These are phyloP conservation scores for Pyrenochaeta sp. DNA, from an alignment of 2,329 filamentous ascomycete genomes.

Conservation along the genomic window DNA sequence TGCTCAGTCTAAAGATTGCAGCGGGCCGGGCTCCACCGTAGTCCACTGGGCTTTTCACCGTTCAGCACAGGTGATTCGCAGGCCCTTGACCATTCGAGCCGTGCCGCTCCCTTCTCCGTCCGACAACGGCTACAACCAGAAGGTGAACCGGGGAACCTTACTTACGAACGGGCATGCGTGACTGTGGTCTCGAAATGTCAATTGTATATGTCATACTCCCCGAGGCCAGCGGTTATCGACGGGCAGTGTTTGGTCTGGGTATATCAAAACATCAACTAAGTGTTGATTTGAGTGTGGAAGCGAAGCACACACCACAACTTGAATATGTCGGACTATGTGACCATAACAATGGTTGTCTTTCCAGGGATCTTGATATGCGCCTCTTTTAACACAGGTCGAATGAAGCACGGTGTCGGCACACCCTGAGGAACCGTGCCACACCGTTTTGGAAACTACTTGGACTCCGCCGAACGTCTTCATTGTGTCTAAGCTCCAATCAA, in stretches of 20 bases:
- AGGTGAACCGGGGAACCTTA: conserved; percentile 13
- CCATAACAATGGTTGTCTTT: not conserved
- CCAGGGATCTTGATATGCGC: not conserved
- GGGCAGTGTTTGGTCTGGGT: conserved; percentile 11
- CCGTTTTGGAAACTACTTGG: not conserved
- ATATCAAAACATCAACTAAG: not conserved
- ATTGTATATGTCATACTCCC: conserved; percentile 12
- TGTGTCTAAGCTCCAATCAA: not conserved
- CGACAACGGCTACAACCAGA: conserved; percentile 27
- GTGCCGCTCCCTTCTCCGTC: conserved; percentile 39
- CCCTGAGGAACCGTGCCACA: not conserved
- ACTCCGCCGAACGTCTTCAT: not conserved
- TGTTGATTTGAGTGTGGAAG: not conserved
- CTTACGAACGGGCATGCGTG: conserved; percentile 6
- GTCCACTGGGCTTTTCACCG: conserved; percentile 17
- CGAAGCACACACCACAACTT: not conserved
- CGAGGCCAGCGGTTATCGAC: conserved; percentile 23
- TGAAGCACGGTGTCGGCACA: not conserved
- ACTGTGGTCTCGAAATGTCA: conserved; percentile 11
- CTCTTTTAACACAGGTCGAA: not conserved
- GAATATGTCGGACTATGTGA: not conserved
- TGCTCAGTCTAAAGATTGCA: conserved; percentile 16
- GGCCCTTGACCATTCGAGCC: conserved; percentile 31
- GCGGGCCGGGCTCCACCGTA: conserved; percentile 37
- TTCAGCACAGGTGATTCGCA: conserved; percentile 36